Evolutionary conservation across 441 rosid genomes (phyloP), one percentile per base, ranked within the genome.

Genomic region (Erodium moschatum): DNA sequence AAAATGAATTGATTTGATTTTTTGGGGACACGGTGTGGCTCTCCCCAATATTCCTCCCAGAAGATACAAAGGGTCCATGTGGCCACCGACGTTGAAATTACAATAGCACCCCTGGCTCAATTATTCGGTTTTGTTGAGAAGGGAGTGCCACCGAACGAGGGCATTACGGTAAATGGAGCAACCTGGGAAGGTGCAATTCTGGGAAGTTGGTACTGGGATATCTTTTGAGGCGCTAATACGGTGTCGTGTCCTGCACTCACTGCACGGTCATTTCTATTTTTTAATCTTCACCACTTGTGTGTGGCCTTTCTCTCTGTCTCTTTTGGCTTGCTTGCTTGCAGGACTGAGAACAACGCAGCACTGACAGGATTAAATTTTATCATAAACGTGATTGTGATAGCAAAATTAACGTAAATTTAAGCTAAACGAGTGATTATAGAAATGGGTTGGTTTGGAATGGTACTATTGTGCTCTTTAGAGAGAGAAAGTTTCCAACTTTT

Each of bases 81-180:
- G 75, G 48, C 64, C 65, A 5, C 60, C 35, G 5, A 40, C 60
- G 0, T 0, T 24, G 9, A 10, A 62, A 11, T 70, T 9, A 40
- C 69, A 66, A 69, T 74, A 68, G n/a, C 69, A 10, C 63, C 79
- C 74, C 60, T 20, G 35, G 16, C 15, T 3, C 21, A 40, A 35
- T 58, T 1, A 38, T 62, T 66, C 35, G 16, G 33, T 61, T 61
- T 19, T 12, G 6, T 61, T 31, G 31, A 7, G 20, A 52, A 16
- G 20, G 1, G 0, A 20, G 7, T 52, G 60, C 5, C 61, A 54
- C 61, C 61, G 20, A 8, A 6, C 9, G 61, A 18, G 61, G 61
- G 61, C 10, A 54, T 4, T 54, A 5, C 21, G 24, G 61, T 54
- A 54, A 18, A 5, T 54, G 16, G 2, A 6, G 4, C 24, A 18